Percentiles rank a stretch among this genome's conserved stretches.
Conservation (phyloP, 2,329 filamentous ascomycete species). For the Pseudopyricularia javanii region DNA sequence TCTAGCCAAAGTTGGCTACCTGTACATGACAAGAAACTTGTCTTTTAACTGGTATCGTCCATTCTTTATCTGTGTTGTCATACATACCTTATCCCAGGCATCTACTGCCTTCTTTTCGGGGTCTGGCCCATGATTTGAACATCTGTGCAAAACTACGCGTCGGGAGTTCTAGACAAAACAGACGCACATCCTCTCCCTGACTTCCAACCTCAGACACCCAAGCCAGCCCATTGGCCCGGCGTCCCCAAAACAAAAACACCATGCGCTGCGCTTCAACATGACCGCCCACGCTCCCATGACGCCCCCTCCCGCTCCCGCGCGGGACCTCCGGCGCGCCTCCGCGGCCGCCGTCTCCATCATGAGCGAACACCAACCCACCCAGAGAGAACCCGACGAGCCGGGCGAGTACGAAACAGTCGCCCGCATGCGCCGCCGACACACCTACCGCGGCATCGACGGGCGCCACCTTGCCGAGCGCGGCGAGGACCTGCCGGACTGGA, state of each 20-base stretch:
- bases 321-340: background rate
- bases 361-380: background rate
- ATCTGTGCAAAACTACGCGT: no score
- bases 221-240: background rate
- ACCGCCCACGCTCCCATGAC: background rate
- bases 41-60: background rate
- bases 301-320: background rate
- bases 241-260: background rate
- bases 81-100: no score
- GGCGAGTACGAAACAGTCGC: conserved; percentile 1
- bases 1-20: background rate
- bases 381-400: background rate
- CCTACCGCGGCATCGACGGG: conserved; percentile 1
- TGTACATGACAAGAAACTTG: background rate
- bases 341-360: background rate
- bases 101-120: no score
- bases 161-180: no score
- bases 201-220: background rate
- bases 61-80: background rate
- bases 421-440: background rate
- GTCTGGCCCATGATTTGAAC: no score
- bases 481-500: background rate
- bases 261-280: background rate
- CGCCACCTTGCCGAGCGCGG: background rate
- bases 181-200: background rate